These are phyloP conservation scores for Zymoseptoria tritici DNA, from an alignment of 2,329 filamentous ascomycete species.

Conservation along the genomic window DNA sequence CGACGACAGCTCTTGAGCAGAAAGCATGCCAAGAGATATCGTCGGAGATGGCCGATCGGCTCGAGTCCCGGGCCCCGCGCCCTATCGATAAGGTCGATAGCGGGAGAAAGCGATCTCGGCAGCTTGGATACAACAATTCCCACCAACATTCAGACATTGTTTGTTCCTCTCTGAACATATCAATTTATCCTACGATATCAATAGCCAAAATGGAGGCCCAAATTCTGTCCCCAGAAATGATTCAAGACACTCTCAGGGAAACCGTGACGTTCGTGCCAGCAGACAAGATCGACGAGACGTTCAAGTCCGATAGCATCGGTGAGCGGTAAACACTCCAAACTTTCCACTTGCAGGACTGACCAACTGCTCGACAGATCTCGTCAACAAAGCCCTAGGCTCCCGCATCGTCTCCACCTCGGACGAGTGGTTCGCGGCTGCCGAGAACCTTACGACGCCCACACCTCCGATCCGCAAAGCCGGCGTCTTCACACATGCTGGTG, in stretches of 20 bases:
- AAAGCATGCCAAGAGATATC: neutral
- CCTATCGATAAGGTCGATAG: neutral
- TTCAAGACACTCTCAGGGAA: constrained; percentile 22
- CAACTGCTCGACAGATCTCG: constrained; percentile 37
- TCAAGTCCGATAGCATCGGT: constrained; percentile 49
- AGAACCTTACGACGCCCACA: constrained; percentile 52
- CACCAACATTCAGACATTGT: neutral
- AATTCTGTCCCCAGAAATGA: constrained; percentile 26
- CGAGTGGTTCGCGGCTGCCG: constrained; percentile 54
- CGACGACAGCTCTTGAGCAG: constrained; percentile 19
- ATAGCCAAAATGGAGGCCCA: constrained; percentile 22
- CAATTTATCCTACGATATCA: neutral
- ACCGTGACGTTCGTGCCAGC: constrained; percentile 34
- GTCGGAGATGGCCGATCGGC: neutral
- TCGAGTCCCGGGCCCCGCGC: neutral
- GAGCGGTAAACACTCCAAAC: constrained; percentile 3
- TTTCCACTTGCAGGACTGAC: constrained; percentile 9
- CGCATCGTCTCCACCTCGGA: constrained; percentile 50
- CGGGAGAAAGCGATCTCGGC: neutral
- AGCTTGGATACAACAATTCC: neutral
- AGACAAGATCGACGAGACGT: constrained; percentile 47
- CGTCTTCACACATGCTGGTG: constrained; percentile 52
- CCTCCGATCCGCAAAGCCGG: constrained; percentile 50
- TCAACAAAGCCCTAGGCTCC: constrained; percentile 46
- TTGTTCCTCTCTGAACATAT: neutral